phyloP scores from a whole-genome alignment of 1,284 basidiomycete species.

The Fistulinella cinereoalba region DNA sequence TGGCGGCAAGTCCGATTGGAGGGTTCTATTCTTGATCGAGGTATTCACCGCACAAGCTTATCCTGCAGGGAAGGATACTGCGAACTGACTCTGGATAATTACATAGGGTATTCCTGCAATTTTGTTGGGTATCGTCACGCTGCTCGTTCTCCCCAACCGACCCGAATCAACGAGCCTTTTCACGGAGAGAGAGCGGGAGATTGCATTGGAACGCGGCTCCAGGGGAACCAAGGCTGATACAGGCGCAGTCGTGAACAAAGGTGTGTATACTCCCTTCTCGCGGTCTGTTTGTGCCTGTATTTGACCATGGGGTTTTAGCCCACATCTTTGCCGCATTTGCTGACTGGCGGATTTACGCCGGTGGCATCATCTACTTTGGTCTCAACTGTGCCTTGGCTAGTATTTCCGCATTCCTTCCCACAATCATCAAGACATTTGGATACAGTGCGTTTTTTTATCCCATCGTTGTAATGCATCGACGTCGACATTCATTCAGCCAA shows the following conservation, averaged over 20 bases:
- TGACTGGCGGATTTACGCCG: slow-evolving; percentile 65
- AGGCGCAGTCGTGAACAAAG: slow-evolving; percentile 64
- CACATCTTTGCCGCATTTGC: slow-evolving; percentile 62
- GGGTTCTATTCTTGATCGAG: slow-evolving; percentile 76
- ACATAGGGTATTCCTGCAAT: slow-evolving; percentile 62
- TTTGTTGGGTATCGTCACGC: slow-evolving; percentile 63
- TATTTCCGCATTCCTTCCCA: slow-evolving; percentile 82
- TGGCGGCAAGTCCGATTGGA: slow-evolving; percentile 46
- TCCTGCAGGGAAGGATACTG: neutral
- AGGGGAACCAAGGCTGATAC: slow-evolving; percentile 64
- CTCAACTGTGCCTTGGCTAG: slow-evolving; percentile 77
- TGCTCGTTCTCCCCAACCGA: slow-evolving; percentile 69
- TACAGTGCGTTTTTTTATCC: slow-evolving; percentile 53
- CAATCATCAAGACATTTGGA: slow-evolving; percentile 74
- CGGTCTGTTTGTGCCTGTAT: neutral
- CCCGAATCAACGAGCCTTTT: slow-evolving; percentile 74
- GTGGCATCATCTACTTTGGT: slow-evolving; percentile 74
- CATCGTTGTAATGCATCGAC: no score
- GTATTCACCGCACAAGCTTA: slow-evolving; percentile 31
- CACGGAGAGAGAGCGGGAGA: slow-evolving; percentile 64
- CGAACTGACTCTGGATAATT: neutral
- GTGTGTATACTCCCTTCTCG: slow-evolving; percentile 35
- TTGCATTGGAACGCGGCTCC: slow-evolving; percentile 75
- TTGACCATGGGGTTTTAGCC: slow-evolving; percentile 34
- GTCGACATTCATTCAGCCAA: slow-evolving; percentile 40